Conservation (phyloP, 2,329 filamentous ascomycete species). For the Paracamarosporium sp. region DNA sequence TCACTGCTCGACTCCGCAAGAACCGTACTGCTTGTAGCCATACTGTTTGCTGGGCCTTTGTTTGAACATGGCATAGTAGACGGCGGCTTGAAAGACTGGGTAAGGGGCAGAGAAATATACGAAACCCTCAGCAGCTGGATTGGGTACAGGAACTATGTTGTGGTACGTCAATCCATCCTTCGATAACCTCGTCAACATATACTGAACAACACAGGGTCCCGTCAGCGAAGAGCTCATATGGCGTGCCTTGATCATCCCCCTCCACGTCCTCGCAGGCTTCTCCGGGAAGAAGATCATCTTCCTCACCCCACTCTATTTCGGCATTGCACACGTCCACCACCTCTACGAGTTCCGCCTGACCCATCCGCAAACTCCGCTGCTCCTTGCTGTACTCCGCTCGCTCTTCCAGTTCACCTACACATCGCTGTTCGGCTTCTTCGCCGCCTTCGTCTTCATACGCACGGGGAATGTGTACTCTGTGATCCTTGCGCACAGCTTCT, state of each 20-base stretch:
- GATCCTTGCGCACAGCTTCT: constrained; percentile 82
- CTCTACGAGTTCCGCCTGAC: constrained; percentile 92
- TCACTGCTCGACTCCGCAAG: constrained; percentile 69
- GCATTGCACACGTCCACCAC: constrained; percentile 92
- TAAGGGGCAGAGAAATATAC: constrained; percentile 62
- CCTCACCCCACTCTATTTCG: constrained; percentile 86
- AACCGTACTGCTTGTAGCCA: constrained; percentile 72
- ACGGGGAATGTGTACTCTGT: constrained; percentile 82
- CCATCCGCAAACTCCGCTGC: constrained; percentile 71
- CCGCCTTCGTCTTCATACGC: constrained; percentile 85
- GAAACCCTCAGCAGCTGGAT: constrained; percentile 73
- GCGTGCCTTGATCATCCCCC: constrained; percentile 82
- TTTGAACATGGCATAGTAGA: constrained; percentile 81
- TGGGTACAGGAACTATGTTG: constrained; percentile 85
- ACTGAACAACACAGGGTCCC: constrained; percentile 63
- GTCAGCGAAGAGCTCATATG: constrained; percentile 94
- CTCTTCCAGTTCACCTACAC: constrained; percentile 89
- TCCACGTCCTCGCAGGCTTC: constrained; percentile 74
- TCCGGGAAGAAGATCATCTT: constrained; percentile 69
- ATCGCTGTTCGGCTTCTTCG: constrained; percentile 91
- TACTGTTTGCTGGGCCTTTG: constrained; percentile 84
- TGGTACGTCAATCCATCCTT: constrained; percentile 63
- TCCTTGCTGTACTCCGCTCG: constrained; percentile 72
- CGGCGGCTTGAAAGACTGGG: constrained; percentile 70
- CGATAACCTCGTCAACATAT: background rate